Evolutionary conservation across 2,329 filamentous ascomycete genomes (phyloP), one percentile per base, ranked within the genome.

Genomic region (Mycocentrospora acerina): DNA sequence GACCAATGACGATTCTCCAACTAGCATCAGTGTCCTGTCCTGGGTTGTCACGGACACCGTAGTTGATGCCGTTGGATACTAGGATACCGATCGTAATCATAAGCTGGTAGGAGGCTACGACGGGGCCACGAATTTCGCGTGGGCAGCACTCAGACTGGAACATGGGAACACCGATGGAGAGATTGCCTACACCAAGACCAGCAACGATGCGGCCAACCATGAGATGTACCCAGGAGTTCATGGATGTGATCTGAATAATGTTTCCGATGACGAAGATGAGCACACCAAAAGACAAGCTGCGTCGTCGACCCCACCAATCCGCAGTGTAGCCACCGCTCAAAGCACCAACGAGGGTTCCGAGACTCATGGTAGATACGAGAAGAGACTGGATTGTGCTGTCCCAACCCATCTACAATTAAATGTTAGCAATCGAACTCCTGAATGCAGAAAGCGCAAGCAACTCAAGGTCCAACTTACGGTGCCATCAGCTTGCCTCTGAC

Each of bases 101-200:
- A n/a, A 72, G 64, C 49, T 72, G 69, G 51, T 71, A 72, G 4
- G 64, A 69, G 11, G 69, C 64, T n/a, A 85, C 78, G 29, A 85
- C 76, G 24, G 79, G 76, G 51, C 81, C 82, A 50, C 82, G 79
- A 44, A 85, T 82, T 53, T 80, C 74, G 13, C 75, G 73, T 4
- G 82, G 82, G 2, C 79, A 74, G 35, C 74, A 80, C 58, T 86
- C 82, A 27, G 78, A 78, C 64, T 85, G 81, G 64, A 81, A 85
- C 74, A 85, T 81, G 41, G 82, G 82, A 2, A 85, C 80, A 24
- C 80, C 73, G 24, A 85, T 78, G 7, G 67, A 70, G 13, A 73
- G 57, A n/a, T 64, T 61, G 24, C 70, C 70, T 25, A 73, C 67
- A 29, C 70, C 70, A 7, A 73, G 45, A 51, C 70, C 70, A 30